Base-by-base conservation (phyloP, 495 filamentous ascomycete species). In the Xylaria castorea region DNA sequence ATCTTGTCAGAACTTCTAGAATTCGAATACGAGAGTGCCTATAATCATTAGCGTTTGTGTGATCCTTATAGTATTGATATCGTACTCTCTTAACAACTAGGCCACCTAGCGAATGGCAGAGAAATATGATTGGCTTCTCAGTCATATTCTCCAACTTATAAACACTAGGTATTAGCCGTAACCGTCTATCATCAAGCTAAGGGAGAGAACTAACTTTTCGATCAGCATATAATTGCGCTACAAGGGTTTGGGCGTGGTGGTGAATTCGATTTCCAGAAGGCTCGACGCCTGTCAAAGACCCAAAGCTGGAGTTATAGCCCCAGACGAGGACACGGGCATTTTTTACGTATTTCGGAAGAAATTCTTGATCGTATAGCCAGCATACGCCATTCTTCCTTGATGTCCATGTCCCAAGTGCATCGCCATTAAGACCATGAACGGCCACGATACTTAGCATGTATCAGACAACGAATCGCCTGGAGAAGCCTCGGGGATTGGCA, bases 331-430 rank as follows among this genome's bases (percentile, higher is more conserved):
- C 55, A 36, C 55, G 55, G 55, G 55, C 55, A 60, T 60, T 32
- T 36, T 60, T 60, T 18, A 60, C n/a, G 55, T 60, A 60, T 36
- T 60, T 60, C 30, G 55, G 55, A 60, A 60, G 55, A 16, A 60
- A 60, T 18, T 6, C 5, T 25, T 32, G 14, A n/a, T 60, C 27
- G 55, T 60, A 5, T 60, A 60, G 55, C 55, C 55, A 60, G 22
- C 55, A 60, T 36, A 60, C 16, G 5, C 55, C 55, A 25, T 36
- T 60, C 30, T 60, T 60, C 22, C 12, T 60, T 36, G 55, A 60
- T 36, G 55, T 60, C 55, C 55, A 60, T n/a, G 55, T 60, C 5
- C 55, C 27, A 25, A 60, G 12, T 18, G 55, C 55, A 18, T 60
- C 30, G 3, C 55, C 55, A 60, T 60, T 60, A 11, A 60, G 55